Conservation (phyloP, 352 stramenopile genomes). For the Pythium rhizo-oryzae region DNA sequence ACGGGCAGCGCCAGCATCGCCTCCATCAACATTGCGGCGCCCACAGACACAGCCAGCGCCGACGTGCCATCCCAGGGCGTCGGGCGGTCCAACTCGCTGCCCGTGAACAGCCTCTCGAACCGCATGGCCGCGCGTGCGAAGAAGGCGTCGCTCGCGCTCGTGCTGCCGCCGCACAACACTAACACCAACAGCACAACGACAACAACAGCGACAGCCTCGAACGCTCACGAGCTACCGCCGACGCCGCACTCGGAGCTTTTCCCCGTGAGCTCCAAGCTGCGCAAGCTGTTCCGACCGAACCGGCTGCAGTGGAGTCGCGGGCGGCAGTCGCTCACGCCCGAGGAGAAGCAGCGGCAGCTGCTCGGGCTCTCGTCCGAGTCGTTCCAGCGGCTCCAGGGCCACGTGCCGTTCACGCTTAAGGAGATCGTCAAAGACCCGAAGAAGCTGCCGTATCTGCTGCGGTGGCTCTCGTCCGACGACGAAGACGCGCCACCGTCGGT, state of each 20-base stretch:
- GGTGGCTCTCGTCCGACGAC: conserved; percentile 69
- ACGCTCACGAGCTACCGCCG: not conserved
- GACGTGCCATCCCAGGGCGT: conserved; percentile 7
- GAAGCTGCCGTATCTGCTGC: conserved; percentile 80
- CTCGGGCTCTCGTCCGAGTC: conserved; percentile 55
- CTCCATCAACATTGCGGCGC: too few relatives aligned
- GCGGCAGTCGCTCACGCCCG: conserved; percentile 17
- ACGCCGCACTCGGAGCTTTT: conserved; percentile 40
- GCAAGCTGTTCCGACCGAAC: conserved; percentile 71
- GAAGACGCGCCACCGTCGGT: conserved; percentile 25
- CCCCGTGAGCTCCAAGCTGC: conserved; percentile 76
- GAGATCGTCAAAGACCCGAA: conserved; percentile 88
- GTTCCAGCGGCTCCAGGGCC: conserved; percentile 73
- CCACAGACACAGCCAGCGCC: too few relatives aligned
- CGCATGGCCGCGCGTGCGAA: conserved; percentile 29
- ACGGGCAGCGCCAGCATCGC: not conserved
- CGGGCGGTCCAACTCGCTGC: conserved; percentile 38
- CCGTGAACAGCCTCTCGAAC: conserved; percentile 31
- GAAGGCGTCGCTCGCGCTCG: conserved; percentile 32
- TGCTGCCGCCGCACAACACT: conserved; percentile 2
- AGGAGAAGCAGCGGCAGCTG: conserved; percentile 52
- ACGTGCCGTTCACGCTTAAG: conserved; percentile 82
- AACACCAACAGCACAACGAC: not conserved
- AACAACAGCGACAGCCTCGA: not conserved
- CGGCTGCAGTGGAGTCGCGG: conserved; percentile 59